Conservation (phyloP, 371 early-diverging fungal species). For the Mucor piriformis region DNA sequence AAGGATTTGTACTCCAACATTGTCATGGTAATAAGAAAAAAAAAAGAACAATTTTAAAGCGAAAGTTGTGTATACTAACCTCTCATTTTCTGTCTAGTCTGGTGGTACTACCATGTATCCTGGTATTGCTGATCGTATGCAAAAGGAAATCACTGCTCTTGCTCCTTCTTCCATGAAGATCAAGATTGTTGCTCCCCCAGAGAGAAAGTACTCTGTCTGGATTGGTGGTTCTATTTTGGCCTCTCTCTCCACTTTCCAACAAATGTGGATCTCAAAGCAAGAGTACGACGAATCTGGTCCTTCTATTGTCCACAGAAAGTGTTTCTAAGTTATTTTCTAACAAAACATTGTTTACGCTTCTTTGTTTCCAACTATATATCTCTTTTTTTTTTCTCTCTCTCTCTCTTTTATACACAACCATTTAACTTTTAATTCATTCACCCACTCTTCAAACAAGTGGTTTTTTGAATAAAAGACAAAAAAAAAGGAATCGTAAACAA, state of each 20-base stretch:
- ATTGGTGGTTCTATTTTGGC: conserved; percentile 99
- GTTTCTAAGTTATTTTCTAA: conserved; percentile 77
- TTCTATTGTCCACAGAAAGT: conserved; percentile 98
- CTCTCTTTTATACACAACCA: background rate
- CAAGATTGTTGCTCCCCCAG: conserved; percentile 99
- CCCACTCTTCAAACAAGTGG: background rate
- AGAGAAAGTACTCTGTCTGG: conserved; percentile 99
- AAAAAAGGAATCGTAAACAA: background rate
- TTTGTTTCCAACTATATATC: background rate
- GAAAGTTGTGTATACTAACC: background rate
- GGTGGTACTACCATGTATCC: conserved; percentile 95
- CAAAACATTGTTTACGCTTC: background rate
- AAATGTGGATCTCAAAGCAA: conserved; percentile 96
- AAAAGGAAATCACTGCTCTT: conserved; percentile 97
- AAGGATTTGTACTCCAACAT: conserved; percentile 97
- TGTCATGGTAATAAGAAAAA: conserved; percentile 80
- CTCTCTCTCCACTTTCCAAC: conserved; percentile 98
- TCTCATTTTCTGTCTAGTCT: conserved; percentile 26
- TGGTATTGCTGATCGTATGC: conserved; percentile 97
- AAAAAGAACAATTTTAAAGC: too few relatives aligned
- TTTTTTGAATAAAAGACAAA: background rate
- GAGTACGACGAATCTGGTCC: conserved; percentile 99
- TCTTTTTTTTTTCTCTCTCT: conserved; percentile 3
- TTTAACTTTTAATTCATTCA: background rate
- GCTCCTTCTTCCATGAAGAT: conserved; percentile 99